Base-by-base conservation (phyloP, 2,329 filamentous ascomycete genomes). In the Colletotrichum ledebouriae region DNA sequence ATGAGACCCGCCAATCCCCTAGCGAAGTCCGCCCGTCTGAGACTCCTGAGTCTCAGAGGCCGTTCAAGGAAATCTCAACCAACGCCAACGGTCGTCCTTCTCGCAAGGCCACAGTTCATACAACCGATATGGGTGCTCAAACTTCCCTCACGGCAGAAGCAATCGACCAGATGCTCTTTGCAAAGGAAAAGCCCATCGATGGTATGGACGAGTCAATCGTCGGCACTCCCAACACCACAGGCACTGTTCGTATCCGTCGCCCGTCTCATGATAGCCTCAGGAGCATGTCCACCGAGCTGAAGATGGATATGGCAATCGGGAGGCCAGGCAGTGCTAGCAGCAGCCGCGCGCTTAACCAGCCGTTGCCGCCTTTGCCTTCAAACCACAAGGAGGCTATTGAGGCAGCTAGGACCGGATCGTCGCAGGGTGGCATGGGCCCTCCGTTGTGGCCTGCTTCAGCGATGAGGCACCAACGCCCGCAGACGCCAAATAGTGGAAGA, bases 371-470 rank as follows among this genome's bases (percentile, higher is more conserved):
- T 37, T 84, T 98, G 67, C 95, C 94, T 46, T 73, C 84, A 12
- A 94, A 98, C 77, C 94, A 97, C 78, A 92, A 89, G 73, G 89
- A 96, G 79, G 90, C 87, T 66, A 97, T 98, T 73, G 91, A 95
- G 74, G 93, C 93, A 56, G 93, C 92, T 44, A 90, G 89, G 70
- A 84, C 86, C 33, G 81, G 82, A 22, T 89, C 88, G 5, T 80
- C 85, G 70, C 74, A 85, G 75, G 76, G 83, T 42, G 78, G 73
- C 17, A 98, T 98, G 94, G 94, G 92, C 3, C 95, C 95, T 55
- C 95, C 95, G n/a, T 78, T 89, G 47, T 86, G 92, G 73, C 93
- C 94, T 37, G 93, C 94, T 55, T 97, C 94, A 67, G 92, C 91
- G 2, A 80, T 83, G 77, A 80, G 73, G 72, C 85, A 78, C 72